These are phyloP conservation scores for Fusarium dlaminii DNA, from an alignment of 2,329 filamentous ascomycete genomes.

Conservation along the genomic window DNA sequence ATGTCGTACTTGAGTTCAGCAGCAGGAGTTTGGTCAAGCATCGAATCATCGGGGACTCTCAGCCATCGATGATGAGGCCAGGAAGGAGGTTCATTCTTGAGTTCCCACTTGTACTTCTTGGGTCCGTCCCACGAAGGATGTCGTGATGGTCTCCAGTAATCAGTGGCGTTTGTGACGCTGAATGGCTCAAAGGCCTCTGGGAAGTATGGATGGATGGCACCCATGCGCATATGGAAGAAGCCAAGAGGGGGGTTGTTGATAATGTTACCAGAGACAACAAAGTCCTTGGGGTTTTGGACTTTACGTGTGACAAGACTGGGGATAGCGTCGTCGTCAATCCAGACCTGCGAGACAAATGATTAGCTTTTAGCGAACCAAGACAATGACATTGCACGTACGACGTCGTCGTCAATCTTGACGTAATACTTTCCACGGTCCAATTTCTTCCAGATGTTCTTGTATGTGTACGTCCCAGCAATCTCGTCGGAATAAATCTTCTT, in stretches of 20 bases:
- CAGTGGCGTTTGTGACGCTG: neutral
- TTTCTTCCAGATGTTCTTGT: constrained; percentile 29
- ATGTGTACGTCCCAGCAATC: constrained; percentile 16
- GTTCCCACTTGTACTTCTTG: constrained; percentile 3
- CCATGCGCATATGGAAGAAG: constrained; percentile 33
- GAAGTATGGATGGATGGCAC: constrained; percentile 31
- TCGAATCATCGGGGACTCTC: constrained; percentile 8
- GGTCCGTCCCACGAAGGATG: constrained; percentile 27
- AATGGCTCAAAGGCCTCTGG: constrained; percentile 6
- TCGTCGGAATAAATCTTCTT: constrained; percentile 22
- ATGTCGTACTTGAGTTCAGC: constrained; percentile 24
- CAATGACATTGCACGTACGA: neutral
- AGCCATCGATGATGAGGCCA: constrained; percentile 21
- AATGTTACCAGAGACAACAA: constrained; percentile 31
- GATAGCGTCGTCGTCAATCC: constrained; percentile 33
- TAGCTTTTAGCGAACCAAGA: neutral
- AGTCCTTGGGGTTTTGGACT: constrained; percentile 16
- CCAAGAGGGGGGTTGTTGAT: constrained; percentile 36
- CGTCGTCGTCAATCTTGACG: constrained; percentile 35
- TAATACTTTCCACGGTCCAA: constrained; percentile 34
- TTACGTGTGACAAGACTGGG: constrained; percentile 23
- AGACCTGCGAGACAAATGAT: constrained; percentile 12
- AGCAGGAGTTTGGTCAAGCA: constrained; percentile 22
- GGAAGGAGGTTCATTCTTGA: neutral
- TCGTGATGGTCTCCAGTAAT: constrained; percentile 26